A percentile compares a stretch with the other conserved stretches of the same genome.
Evolutionary conservation across 805 yeast genomes (phyloP).

Genomic region (Jamesozyma gamospora): DNA sequence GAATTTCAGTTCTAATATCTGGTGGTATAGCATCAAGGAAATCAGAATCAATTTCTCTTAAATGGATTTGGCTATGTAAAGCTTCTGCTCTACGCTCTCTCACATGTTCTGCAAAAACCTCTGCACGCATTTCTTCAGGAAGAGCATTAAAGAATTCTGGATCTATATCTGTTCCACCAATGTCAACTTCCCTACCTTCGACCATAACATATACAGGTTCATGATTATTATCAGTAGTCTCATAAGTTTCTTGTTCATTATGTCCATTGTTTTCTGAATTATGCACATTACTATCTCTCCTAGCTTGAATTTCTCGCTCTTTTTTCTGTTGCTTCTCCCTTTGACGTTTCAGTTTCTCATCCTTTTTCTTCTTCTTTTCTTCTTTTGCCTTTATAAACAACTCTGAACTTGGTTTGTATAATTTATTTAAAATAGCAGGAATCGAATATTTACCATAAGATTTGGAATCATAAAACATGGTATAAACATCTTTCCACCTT

Average conservation of each 20-base stretch:
- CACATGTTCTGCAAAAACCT: constrained; percentile 77
- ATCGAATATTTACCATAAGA: constrained; percentile 31
- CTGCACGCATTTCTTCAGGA: constrained; percentile 89
- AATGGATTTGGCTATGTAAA: constrained; percentile 32
- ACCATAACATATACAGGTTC: constrained; percentile 62
- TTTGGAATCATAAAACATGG: constrained; percentile 40
- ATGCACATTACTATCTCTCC: constrained; percentile 18
- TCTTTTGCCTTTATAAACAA: constrained; percentile 24
- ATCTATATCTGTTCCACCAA: constrained; percentile 84
- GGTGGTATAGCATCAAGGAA: constrained; percentile 76
- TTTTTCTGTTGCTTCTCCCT: constrained; percentile 3
- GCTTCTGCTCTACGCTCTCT: constrained; percentile 62
- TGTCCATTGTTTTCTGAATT: constrained; percentile 19
- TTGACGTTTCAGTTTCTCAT: constrained; percentile 15
- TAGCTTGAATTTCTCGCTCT: neutral
- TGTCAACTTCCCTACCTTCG: constrained; percentile 72
- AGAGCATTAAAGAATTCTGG: constrained; percentile 83
- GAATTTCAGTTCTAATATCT: constrained; percentile 47
- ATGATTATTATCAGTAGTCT: constrained; percentile 8
- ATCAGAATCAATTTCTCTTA: constrained; percentile 67
- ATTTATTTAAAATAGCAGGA: constrained; percentile 36
- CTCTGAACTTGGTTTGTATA: constrained; percentile 41
- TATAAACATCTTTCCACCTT: constrained; percentile 57
- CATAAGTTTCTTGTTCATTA: neutral
- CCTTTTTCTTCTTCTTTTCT: constrained; percentile 24